A percentile compares a stretch with the other conserved stretches of the same genome.
phyloP scores from a whole-genome alignment of 805 yeast species.

The Pichia manshurica region DNA sequence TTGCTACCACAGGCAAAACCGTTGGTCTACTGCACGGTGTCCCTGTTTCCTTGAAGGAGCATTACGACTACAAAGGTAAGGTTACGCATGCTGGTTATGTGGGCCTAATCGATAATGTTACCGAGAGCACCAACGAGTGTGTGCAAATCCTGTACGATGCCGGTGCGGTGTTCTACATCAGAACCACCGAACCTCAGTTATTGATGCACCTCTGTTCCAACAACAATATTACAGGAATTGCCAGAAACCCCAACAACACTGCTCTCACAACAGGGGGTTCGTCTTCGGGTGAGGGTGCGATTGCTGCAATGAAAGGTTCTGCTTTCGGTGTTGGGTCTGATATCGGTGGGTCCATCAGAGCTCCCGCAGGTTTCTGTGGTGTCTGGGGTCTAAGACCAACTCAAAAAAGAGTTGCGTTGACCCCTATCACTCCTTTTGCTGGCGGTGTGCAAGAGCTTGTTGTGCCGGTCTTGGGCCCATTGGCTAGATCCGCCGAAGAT shows the following conservation, averaged over 20 bases:
- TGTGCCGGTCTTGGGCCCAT: conserved; percentile 40
- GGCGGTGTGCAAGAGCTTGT: conserved; percentile 44
- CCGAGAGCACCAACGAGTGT: conserved; percentile 35
- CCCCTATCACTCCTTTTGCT: conserved; percentile 33
- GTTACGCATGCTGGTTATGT: conserved; percentile 50
- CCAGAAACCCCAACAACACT: conserved; percentile 44
- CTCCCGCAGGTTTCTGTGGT: conserved; percentile 51
- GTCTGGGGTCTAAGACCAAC: conserved; percentile 45
- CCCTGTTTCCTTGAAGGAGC: conserved; percentile 60
- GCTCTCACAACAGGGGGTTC: conserved; percentile 49
- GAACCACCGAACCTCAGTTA: conserved; percentile 53
- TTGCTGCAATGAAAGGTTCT: conserved; percentile 41
- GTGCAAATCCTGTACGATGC: conserved; percentile 41
- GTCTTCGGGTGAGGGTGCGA: conserved; percentile 50
- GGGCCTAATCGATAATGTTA: conserved; percentile 35
- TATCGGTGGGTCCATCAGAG: conserved; percentile 45
- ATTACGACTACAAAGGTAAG: conserved; percentile 43
- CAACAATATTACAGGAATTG: conserved; percentile 48
- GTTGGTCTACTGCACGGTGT: conserved; percentile 59
- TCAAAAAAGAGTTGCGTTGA: conserved; percentile 41
- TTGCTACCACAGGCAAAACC: conserved; percentile 38
- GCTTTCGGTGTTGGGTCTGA: conserved; percentile 38
- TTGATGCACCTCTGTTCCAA: conserved; percentile 51
- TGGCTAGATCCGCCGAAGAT: conserved; percentile 45
- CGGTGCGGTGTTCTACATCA: conserved; percentile 50